phyloP scores from a whole-genome alignment of 371 early-diverging fungal genomes.

The Dinochytrium kinnereticum region DNA sequence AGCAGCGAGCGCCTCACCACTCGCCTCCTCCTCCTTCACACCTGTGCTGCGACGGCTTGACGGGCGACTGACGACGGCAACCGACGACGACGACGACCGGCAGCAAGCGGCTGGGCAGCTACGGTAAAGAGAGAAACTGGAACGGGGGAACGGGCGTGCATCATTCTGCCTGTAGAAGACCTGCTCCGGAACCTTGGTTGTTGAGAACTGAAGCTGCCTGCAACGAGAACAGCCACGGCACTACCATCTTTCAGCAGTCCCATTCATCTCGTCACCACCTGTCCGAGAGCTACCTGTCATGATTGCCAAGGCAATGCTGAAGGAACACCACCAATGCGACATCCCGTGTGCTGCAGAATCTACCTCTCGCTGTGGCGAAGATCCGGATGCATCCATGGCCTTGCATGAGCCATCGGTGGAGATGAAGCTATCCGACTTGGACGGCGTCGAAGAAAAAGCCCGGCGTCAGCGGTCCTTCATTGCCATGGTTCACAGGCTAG shows the following conservation, averaged over 20 bases:
- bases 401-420: neutral
- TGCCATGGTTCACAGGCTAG: neutral
- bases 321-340: neutral
- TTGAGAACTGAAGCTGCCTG: too few relatives aligned
- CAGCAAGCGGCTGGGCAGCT: too few relatives aligned
- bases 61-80: too few relatives aligned
- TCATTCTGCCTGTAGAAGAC: too few relatives aligned
- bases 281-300: neutral
- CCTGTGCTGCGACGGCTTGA: neutral
- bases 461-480: too few relatives aligned
- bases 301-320: neutral
- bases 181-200: too few relatives aligned
- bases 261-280: neutral
- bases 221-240: neutral
- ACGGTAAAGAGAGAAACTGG: too few relatives aligned
- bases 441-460: neutral
- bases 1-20: neutral
- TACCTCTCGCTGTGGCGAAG: neutral
- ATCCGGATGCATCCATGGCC: neutral
- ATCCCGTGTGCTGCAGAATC: neutral
- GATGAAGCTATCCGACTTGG: neutral
- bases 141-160: too few relatives aligned
- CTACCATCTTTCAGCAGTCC: neutral
- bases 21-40: too few relatives aligned
- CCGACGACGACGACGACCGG: too few relatives aligned